These are phyloP conservation scores for Achaetomium macrosporum DNA, from an alignment of 2,329 filamentous ascomycete genomes.

Conservation along the genomic window DNA sequence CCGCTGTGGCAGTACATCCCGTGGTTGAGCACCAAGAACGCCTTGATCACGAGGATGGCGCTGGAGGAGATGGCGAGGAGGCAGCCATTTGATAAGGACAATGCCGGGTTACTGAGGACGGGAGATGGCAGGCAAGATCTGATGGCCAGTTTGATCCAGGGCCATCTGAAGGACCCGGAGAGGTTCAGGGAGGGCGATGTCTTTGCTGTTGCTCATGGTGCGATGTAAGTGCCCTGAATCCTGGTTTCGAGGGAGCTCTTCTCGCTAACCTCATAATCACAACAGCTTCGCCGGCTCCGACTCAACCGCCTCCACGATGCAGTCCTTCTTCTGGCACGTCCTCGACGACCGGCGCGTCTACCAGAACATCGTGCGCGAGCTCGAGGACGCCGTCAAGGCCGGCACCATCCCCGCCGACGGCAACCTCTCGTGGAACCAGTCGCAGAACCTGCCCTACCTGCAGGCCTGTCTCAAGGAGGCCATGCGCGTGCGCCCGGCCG, in stretches of 20 bases:
- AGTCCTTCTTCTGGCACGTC: constrained; percentile 49
- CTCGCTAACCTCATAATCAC: neutral
- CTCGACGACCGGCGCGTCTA: constrained; percentile 41
- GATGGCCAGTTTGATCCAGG: constrained; percentile 45
- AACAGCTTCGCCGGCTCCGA: constrained; percentile 53
- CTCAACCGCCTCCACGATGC: constrained; percentile 54
- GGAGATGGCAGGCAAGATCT: constrained; percentile 45
- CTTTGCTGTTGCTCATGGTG: constrained; percentile 52
- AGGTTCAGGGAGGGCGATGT: constrained; percentile 47
- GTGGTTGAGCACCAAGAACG: constrained; percentile 40
- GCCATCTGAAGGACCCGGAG: constrained; percentile 44
- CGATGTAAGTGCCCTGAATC: constrained; percentile 38
- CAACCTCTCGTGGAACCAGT: constrained; percentile 43
- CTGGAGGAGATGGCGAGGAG: constrained; percentile 43
- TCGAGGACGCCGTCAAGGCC: constrained; percentile 36
- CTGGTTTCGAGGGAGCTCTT: no score
- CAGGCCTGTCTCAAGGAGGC: constrained; percentile 53
- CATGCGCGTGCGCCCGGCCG: constrained; percentile 50
- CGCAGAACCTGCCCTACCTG: constrained; percentile 46
- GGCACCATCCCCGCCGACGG: constrained; percentile 34
- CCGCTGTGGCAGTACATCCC: constrained; percentile 43
- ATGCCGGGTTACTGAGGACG: constrained; percentile 34
- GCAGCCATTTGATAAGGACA: constrained; percentile 41
- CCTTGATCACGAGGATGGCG: constrained; percentile 46
- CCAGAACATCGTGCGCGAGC: constrained; percentile 36